Base-by-base conservation (phyloP, 225 moss, liverwort and hornwort species). In the Straminergon stramineum region DNA sequence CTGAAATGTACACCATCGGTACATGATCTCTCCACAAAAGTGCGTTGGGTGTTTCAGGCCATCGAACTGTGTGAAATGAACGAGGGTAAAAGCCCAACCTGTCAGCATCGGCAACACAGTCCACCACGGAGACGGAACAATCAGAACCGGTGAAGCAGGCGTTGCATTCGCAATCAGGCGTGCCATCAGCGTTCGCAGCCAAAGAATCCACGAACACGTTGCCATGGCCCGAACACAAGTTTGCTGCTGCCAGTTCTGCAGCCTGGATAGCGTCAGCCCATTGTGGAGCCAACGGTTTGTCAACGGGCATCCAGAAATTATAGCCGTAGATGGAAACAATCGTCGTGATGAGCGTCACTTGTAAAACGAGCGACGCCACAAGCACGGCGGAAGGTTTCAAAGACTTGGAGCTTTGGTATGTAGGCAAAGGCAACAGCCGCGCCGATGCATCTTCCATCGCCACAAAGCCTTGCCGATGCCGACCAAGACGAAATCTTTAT, bases 181-280 rank as follows among this genome's bases (percentile, higher is more conserved):
- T 85, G 43, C 93, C 92, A 58, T 88, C 91, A 17, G 53, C 62
- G 58, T 79, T 84, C 51, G 87, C 70, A 26, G 75, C 61, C 68
- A 97, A 2, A 5, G 92, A 93, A 74, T 97, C 96, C 84, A 93
- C 84, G 52, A 94, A 93, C 14, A 97, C 95, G 67, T 88, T 82
- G 87, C 97, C 95, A 75, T 95, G 91, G 52, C 94, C 96, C 14
- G 97, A 95, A 87, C 95, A 96, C 78, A 88, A 82, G 18, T 90
- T 86, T 7, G 73, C 61, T 31, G 97, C 94, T 48, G 95, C 93
- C 48, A 64, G 31, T 90, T 94, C 95, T 37, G 95, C 96, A 30
- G 90, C 92, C 63, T 91, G 75, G 28, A 96, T 92, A 52, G 93
- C 96, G 31, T 74, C 91, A 30, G 91, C 90, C 97, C 95, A 96